phyloP scores from a whole-genome alignment of 768 basidiomycete genomes.

The Tulasnella sp. region DNA sequence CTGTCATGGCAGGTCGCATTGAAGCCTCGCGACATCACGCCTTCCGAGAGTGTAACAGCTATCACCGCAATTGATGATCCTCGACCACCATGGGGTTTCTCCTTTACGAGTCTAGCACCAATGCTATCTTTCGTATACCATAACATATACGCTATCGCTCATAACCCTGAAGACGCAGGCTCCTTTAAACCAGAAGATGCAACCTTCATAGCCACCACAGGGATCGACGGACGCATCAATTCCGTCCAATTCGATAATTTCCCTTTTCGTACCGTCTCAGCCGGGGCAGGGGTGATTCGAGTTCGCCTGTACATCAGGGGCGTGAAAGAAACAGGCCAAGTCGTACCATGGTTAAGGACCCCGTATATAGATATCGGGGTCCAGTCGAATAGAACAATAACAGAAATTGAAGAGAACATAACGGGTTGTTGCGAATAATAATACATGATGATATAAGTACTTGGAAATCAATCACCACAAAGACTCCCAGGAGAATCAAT shows the following conservation, averaged over 20 bases:
- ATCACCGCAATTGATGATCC: not conserved
- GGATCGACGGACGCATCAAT: not conserved
- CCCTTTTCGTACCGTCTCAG: not conserved
- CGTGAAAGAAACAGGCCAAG: not conserved
- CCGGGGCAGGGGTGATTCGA: not conserved
- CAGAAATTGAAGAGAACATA: no score
- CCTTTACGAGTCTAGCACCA: not conserved
- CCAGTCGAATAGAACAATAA: no score
- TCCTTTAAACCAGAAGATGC: not conserved
- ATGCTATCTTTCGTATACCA: not conserved
- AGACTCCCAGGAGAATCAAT: no score
- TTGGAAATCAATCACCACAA: no score
- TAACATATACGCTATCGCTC: not conserved
- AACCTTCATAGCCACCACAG: not conserved
- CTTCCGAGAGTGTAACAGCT: not conserved
- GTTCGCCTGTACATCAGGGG: not conserved
- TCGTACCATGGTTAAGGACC: not conserved
- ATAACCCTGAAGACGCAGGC: not conserved
- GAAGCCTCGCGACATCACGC: no score
- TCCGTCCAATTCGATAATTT: not conserved
- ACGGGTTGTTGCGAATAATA: no score
- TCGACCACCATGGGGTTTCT: not conserved
- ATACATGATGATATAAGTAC: no score
- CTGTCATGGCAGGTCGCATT: not conserved
- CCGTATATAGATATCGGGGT: not conserved